Evolutionary conservation across 225 moss, liverwort and hornwort genomes (phyloP), one percentile per base, ranked within the genome.

Genomic region (Pseudoscleropodium purum): DNA sequence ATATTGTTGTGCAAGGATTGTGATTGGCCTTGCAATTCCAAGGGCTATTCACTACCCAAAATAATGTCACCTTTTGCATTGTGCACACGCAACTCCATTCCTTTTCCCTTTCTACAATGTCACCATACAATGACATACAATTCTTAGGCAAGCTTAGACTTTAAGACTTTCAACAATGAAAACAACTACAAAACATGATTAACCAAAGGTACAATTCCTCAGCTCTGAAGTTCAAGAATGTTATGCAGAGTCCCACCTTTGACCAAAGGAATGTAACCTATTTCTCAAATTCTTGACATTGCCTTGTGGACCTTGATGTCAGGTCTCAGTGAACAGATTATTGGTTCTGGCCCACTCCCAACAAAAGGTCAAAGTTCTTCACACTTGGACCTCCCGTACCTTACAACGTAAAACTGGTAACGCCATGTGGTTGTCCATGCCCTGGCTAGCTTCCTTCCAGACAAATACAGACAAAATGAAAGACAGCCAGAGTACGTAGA

Each of bases 51-150:
- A 33, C 3, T 21, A 2, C 7, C 34, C 21, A 1, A 36, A 23
- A 14, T 15, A 52, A 9, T 5, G 9, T 1, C 24, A 36, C 15
- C 9, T 51, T 23, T 24, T 54, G 15, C 73, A 73, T 3, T 6
- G 1, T 1, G 0, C 49, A 49, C 13, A 3, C 0, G 0, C 54
- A 54, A 24, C 5, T 77, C 15, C 9, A 54, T 54, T 24, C 15
- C 52, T 23, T 14, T 54, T 24, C 36, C 36, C 23, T 6, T 25
- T 33, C 23, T 60, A 8, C 2, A 3, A 2, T 37, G 21, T 64
- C 27, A 62, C 5, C 4, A 59, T n/a, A 29, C 39, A 41, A n/a
- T 81, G 61, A 61, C 30, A 39, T 79, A 11, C 54, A 36, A 24
- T 17, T n/a, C 17, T 7, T 9, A 0, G 24, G 1, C 16, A 36